Evolutionary conservation across 2,329 filamentous ascomycete species (phyloP), one percentile per base, ranked within the genome.

Genomic region (Aspergillus amoenus): DNA sequence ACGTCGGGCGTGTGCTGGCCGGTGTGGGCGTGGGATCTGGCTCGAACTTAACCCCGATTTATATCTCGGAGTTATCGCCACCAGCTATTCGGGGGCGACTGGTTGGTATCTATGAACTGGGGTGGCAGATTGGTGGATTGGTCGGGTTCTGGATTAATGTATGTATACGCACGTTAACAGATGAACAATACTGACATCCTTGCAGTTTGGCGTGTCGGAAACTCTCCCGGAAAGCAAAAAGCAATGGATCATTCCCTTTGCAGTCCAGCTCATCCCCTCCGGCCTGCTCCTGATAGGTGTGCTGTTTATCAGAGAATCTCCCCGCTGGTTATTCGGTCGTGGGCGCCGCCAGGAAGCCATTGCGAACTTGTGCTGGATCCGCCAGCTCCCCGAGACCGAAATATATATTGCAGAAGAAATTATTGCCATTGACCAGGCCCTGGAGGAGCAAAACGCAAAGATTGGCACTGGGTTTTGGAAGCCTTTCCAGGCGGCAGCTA

Each of bases 381-480:
- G 81, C 42, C 66, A 75, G n/a, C 72, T 80, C 7, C 71, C 77
- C 3, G 59, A 63, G 2, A 67, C 73, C 13, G 67, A 78, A 61
- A 73, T 84, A 12, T 91, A 92, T 70, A 87, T 93, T 57, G 76
- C 88, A 1, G 88, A 93, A 69, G 90, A 93, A 71, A 79, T 93
- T 22, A 80, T 81, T 55, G 86, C 82, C 60, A 88, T 93, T 59
- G 88, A 92, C 51, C 80, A 82, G 15, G 87, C 89, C 9, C 76
- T 91, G n/a, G 87, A 90, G 60, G 76, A 84, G n/a, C 88, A 88
- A 72, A 78, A 82, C 44, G 69, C 77, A 2, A 81, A 83, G 30
- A 83, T 91, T 45, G 89, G 89, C 7, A 74, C 83, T 13, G 89
- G 89, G 3, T 91, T 92, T 79, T 91, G 86, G 85, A 86, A 87